Base-by-base conservation (phyloP, 495 filamentous ascomycete genomes). In the Elasticomyces elasticus region DNA sequence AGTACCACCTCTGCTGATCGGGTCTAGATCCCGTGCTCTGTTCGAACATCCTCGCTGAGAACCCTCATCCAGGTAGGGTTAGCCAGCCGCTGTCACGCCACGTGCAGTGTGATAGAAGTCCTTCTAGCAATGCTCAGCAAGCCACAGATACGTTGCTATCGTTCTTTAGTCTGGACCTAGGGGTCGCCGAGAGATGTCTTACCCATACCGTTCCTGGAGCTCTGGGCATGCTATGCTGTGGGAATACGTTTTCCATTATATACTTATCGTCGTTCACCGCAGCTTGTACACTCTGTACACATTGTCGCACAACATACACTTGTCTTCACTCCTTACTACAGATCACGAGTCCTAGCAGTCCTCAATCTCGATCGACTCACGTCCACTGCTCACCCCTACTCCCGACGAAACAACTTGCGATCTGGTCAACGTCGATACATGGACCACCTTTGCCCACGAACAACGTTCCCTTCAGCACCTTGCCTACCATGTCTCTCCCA, bases 401-500 rank as follows among this genome's bases (percentile, higher is more conserved):
- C n/a, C n/a, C n/a, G n/a, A n/a, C n/a, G n/a, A n/a, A n/a, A n/a
- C n/a, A n/a, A n/a, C n/a, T n/a, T n/a, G n/a, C n/a, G n/a, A n/a
- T n/a, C n/a, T n/a, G n/a, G n/a, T n/a, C n/a, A n/a, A 40, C 35
- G 19, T 40, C 12, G 19, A 7, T 7, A 33, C 35, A 49, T 49
- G 45, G 45, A 49, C 23, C 45, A 49, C 24, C 45, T 49, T 27
- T 49, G 45, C 23, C 45, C 45, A 15, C 23, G 45, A 30, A 25
- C 45, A 20, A 49, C 25, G 24, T 49, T 25, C 11, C 45, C 45
- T 9, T 5, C 24, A 3, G 25, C 28, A 49, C 23, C 45, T 25
- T 49, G 45, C 23, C 25, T 49, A 20, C 17, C 45, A 49, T 49
- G 45, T 49, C 45, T 49, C 45, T 49, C 45, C 24, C 45, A 30